Evolutionary conservation across 2,329 filamentous ascomycete species (phyloP).

Genomic region (Ophiostoma quercus): DNA sequence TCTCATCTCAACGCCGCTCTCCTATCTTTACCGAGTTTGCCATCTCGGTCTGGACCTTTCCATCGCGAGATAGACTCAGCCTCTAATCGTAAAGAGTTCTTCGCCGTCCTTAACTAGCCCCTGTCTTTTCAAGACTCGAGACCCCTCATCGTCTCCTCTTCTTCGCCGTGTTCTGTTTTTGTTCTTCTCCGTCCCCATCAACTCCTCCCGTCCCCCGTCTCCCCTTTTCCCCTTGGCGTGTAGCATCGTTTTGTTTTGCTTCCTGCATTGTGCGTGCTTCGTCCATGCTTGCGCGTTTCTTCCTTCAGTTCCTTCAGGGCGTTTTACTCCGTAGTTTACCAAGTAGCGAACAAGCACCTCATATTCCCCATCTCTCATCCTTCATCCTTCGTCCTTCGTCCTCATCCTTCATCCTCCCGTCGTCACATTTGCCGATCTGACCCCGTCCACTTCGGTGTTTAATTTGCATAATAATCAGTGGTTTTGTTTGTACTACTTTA

Average conservation of each 20-base stretch:
- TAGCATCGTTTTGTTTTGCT: neutral
- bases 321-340: neutral
- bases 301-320: neutral
- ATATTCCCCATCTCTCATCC: neutral
- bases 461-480: neutral
- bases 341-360: neutral
- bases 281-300: neutral
- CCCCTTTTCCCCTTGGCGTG: neutral
- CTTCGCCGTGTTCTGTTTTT: neutral
- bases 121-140: neutral
- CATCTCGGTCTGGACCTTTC: neutral
- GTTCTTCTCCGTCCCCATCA: neutral
- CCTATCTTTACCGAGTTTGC: neutral
- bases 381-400: neutral
- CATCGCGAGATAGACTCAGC: neutral
- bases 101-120: neutral
- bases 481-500: neutral
- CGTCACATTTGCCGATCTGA: neutral
- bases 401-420: constrained; percentile 8
- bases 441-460: neutral
- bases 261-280: neutral
- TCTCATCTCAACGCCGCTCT: neutral
- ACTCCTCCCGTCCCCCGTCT: neutral
- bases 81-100: too few relatives aligned
- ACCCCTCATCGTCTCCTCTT: neutral